Evolutionary conservation across 495 filamentous ascomycete species (phyloP).

Genomic region (Parathielavia hyrcaniae): DNA sequence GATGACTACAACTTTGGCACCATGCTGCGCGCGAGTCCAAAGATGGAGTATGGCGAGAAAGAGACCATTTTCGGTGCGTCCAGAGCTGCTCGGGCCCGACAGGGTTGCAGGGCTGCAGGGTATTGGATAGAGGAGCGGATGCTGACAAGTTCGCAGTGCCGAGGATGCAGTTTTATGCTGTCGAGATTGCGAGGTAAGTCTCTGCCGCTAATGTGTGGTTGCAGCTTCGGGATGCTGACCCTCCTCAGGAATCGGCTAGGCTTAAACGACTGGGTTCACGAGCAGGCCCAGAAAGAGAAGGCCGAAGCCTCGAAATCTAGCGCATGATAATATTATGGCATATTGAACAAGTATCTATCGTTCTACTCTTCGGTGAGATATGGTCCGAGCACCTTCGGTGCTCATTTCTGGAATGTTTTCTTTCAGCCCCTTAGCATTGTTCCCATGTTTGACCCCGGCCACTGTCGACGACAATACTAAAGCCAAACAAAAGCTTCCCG

Average conservation of each 20-base stretch:
- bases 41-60: slow-evolving; percentile 76
- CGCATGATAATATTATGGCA: slow-evolving; percentile 13
- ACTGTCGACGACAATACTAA: slow-evolving; percentile 26
- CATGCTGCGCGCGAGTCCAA: slow-evolving; percentile 72
- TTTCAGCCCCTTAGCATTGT: slow-evolving; percentile 29
- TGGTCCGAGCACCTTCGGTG: not conserved
- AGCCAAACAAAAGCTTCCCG: slow-evolving; percentile 22
- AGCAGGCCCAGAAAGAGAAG: slow-evolving; percentile 50
- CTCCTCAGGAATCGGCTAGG: slow-evolving; percentile 74
- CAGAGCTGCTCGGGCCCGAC: not conserved
- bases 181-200: slow-evolving; percentile 79
- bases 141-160: slow-evolving; percentile 47
- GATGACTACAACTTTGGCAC: slow-evolving; percentile 98
- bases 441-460: not conserved
- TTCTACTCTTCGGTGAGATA: not conserved
- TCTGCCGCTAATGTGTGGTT: slow-evolving; percentile 9
- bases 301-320: slow-evolving; percentile 17
- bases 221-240: slow-evolving; percentile 53
- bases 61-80: slow-evolving; percentile 84
- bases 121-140: not conserved
- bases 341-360: not conserved
- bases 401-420: slow-evolving; percentile 6
- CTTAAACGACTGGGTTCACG: slow-evolving; percentile 94
- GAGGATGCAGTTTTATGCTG: slow-evolving; percentile 97
- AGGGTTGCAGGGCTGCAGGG: not conserved